Base-by-base conservation (phyloP, 106 monocot species). In the Apostasia ramifera region DNA sequence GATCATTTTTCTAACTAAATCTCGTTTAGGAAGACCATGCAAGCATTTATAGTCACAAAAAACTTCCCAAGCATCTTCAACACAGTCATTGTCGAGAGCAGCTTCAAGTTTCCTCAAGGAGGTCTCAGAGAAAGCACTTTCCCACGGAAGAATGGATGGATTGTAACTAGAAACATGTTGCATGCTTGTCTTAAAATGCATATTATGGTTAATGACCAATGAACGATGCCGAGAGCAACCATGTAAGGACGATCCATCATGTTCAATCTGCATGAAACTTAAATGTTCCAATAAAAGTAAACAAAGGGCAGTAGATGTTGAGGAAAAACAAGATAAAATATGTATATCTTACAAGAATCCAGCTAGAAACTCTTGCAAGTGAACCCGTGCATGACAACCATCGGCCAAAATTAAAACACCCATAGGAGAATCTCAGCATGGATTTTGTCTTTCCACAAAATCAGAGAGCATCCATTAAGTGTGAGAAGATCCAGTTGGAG, bases 61-160 rank as follows among this genome's bases (percentile, higher is more conserved):
- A 46, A 83, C 66, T 40, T 70, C 85, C 92, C 86, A 85, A 41
- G 89, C 81, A 60, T 84, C 87, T 59, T 87, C 83, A 7, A 80
- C 2, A 14, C 66, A 59, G 44, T 69, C 77, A 52, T 79, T 75
- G 41, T 77, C 66, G 47, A 97, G 39, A 48, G 80, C 59, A 49
- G 40, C 8, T 49, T 84, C 76, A 61, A 89, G 79, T 46, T 75
- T 90, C 8, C 49, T 71, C 70, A 86, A 48, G 5, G 89, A 56
- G 11, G 66, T 53, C 14, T 62, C 78, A 47, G 63, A 71, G 26
- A 60, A 70, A 57, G 81, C 74, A 61, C 79, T 61, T 77, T 68
- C 74, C 78, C 78, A 80, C 58, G 66, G 8, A 11, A 67, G 5
- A 26, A 63, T 70, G 2, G 74, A 3, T 55, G 51, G 74, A 50